Evolutionary conservation across 768 basidiomycete genomes (phyloP), one percentile per base, ranked within the genome.

Genomic region (Hygrocybe punicea): DNA sequence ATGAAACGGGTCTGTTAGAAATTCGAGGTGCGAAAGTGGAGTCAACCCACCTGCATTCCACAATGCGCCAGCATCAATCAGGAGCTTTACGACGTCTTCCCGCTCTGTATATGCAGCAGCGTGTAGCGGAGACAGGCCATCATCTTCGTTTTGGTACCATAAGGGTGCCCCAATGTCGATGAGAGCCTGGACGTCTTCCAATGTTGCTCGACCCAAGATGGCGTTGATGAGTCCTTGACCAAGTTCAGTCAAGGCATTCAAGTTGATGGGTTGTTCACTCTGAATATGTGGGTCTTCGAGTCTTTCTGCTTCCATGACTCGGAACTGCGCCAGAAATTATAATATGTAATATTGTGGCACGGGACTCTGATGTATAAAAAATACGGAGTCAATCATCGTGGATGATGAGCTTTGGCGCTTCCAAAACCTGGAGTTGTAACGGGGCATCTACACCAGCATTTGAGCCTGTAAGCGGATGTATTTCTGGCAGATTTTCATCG

Each of bases 71-170:
- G 83, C 79, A n/a, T 84, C 78, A 24, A 99, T 77, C 34, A 98
- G 76, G 6, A 80, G 66, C 53, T 80, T 79, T 10, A 89, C 78
- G 14, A 96, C 74, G n/a, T 78, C 75, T 2, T 78, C 67, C 61
- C 88, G 83, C 63, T 87, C 84, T 46, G 81, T 70, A 62, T 88
- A 93, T 1, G 85, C 89, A 11, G 91, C 96, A 14, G 91, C 93
- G 66, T 98, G 96, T 45, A 98, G 71, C 16, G 86, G 79, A 4
- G 92, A 93, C 60, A 85, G 86, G 1, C 93, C 94, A 62, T 88
- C 84, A 7, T 76, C 76, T 48, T 83, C 82, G 67, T 88, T 89
- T 71, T 97, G 93, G 67, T 87, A 93, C 95, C 96, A 98, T 49
- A 91, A 71, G 1, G 91, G 91, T 6, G 92, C 88, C 16, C 86